Conservation (phyloP, 768 basidiomycete species). For the Leccinum imitatum region DNA sequence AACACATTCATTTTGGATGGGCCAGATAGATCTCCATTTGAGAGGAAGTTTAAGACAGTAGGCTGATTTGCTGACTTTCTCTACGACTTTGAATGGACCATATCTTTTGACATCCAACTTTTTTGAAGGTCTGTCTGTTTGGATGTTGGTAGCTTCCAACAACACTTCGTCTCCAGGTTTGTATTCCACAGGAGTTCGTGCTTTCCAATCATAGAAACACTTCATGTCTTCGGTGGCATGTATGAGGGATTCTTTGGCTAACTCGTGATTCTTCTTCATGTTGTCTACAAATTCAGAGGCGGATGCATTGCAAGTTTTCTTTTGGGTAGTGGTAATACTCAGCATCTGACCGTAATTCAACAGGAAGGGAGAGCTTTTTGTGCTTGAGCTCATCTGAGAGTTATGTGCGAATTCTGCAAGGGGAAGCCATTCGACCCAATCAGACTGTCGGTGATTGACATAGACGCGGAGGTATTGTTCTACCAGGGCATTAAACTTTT, state of each 20-base stretch:
- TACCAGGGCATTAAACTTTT: not conserved
- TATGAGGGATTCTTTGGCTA: not conserved
- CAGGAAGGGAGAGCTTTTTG: not conserved
- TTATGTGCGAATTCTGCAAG: not conserved
- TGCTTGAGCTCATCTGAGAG: not conserved
- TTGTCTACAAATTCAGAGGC: not conserved
- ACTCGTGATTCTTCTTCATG: not conserved
- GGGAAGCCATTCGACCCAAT: not conserved
- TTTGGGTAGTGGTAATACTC: no score
- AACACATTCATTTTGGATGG: not conserved
- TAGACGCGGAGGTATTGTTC: not conserved
- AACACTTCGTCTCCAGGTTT: not conserved
- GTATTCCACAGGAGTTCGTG: no score
- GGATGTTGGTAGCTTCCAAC: not conserved
- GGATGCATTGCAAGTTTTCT: no score
- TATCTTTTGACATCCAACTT: not conserved
- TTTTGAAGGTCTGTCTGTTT: not conserved
- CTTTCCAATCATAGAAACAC: not conserved
- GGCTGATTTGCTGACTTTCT: not conserved
- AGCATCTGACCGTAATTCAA: not conserved
- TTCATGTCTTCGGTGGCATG: not conserved
- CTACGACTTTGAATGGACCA: not conserved
- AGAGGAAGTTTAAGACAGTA: accelerated
- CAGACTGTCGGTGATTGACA: not conserved
- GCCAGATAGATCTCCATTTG: not conserved